Evolutionary conservation across 2,329 filamentous ascomycete species (phyloP).

Genomic region (Neoascochyta sp.): DNA sequence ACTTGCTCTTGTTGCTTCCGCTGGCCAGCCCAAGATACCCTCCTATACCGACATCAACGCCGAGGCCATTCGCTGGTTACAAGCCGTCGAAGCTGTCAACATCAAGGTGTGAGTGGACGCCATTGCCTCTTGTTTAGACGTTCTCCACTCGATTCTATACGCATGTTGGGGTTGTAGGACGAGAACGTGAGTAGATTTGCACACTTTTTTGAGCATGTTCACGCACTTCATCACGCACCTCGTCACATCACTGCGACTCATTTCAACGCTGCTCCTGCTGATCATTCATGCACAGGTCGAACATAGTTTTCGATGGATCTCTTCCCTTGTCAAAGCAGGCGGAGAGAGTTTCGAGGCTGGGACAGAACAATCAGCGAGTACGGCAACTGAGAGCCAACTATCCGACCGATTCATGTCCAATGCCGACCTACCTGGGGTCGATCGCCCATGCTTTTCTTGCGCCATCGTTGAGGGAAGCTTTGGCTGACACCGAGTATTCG

Average conservation of each 20-base stretch:
- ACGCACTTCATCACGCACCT: no score
- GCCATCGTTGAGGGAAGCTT: constrained; percentile 68
- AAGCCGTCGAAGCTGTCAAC: constrained; percentile 53
- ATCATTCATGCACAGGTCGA: constrained; percentile 35
- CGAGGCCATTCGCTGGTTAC: constrained; percentile 56
- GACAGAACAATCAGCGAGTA: constrained; percentile 56
- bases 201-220: no score
- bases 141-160: no score
- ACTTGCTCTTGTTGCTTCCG: constrained; percentile 42
- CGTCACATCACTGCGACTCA: no score
- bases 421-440: constrained; percentile 25
- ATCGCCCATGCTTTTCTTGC: constrained; percentile 68
- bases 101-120: constrained; percentile 58
- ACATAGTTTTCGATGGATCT: constrained; percentile 82
- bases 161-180: no score
- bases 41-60: constrained; percentile 60
- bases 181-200: no score
- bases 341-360: constrained; percentile 59
- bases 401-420: constrained; percentile 22
- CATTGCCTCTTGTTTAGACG: constrained; percentile 10
- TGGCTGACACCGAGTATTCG: constrained; percentile 49
- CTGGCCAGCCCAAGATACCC: constrained; percentile 19
- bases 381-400: constrained; percentile 45
- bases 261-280: no score
- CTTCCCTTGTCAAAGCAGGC: constrained; percentile 65